A percentile compares a stretch with the other conserved stretches of the same genome.
phyloP scores from a whole-genome alignment of 148 eudicot species.

The Vaccinium macrocarpon region DNA sequence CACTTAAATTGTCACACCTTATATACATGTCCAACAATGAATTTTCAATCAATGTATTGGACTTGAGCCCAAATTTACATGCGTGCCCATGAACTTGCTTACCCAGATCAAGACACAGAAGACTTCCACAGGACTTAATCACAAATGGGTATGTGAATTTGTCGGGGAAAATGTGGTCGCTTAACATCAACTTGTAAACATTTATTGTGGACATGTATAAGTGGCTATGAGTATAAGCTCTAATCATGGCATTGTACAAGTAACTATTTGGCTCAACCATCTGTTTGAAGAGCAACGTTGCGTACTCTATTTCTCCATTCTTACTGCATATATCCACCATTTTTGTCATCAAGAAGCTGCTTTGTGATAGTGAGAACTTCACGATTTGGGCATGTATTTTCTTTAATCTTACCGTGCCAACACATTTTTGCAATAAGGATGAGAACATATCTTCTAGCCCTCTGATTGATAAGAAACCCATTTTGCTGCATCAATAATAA shows the following conservation, averaged over 20 bases:
- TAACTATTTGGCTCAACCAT: conserved; percentile 27
- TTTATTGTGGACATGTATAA: conserved; percentile 9
- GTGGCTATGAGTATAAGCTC: conserved; percentile 22
- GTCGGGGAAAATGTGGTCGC: conserved; percentile 21
- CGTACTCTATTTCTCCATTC: conserved; percentile 22
- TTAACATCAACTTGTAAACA: conserved; percentile 26
- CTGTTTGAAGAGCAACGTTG: conserved; percentile 23
- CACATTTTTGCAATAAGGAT: conserved; percentile 22
- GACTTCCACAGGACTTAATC: conserved; percentile 27
- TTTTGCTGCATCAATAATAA: neutral
- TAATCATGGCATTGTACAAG: conserved; percentile 32
- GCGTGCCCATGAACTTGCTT: conserved; percentile 27
- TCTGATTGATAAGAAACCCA: conserved; percentile 12
- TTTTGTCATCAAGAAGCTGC: conserved; percentile 33
- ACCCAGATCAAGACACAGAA: conserved; percentile 23
- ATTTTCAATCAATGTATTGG: conserved; percentile 16
- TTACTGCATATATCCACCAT: conserved; percentile 29
- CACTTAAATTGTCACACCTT: conserved; percentile 18
- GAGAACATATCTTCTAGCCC: conserved; percentile 28
- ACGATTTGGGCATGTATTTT: conserved; percentile 37
- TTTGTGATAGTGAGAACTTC: conserved; percentile 30
- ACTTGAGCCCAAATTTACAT: conserved; percentile 19
- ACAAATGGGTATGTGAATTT: conserved; percentile 30
- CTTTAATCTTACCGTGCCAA: conserved; percentile 12
- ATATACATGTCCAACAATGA: conserved; percentile 26